phyloP scores from a whole-genome alignment of 148 eudicot genomes.

The Talinum fruticosum region DNA sequence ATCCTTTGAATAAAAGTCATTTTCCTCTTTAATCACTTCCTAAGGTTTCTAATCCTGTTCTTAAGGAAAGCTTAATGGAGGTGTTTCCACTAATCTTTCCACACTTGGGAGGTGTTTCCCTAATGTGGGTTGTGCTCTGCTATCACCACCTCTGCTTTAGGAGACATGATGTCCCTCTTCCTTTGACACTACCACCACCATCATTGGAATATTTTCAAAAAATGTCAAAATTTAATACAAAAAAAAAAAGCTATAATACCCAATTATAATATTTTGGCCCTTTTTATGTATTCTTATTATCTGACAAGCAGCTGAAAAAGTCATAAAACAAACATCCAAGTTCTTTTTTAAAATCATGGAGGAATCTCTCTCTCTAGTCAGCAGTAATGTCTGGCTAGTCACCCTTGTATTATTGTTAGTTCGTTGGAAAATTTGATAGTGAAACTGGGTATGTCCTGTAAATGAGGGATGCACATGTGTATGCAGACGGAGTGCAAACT shows the following conservation, averaged over 20 bases:
- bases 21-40: constrained; percentile 11
- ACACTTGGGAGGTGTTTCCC: constrained; percentile 34
- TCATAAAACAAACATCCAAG: not conserved
- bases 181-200: constrained; percentile 46
- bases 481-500: not conserved
- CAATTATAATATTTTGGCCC: not conserved
- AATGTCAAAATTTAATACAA: not conserved
- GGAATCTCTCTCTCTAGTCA: not conserved
- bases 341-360: not conserved
- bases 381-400: not conserved
- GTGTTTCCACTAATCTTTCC: constrained; percentile 41
- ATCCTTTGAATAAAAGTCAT: constrained; percentile 21
- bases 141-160: constrained; percentile 45
- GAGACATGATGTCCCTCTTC: constrained; percentile 53
- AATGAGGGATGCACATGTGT: not conserved
- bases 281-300: not conserved
- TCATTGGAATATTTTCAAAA: constrained; percentile 12
- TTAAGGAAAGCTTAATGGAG: constrained; percentile 35
- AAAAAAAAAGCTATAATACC: constrained; percentile 8
- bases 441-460: not conserved
- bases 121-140: constrained; percentile 36
- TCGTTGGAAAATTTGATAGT: not conserved
- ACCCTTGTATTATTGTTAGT: not conserved
- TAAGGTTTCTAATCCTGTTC: constrained; percentile 29
- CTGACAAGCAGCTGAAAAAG: not conserved